Conservation (phyloP, 2,329 filamentous ascomycete genomes). For the Periconia sp. region DNA sequence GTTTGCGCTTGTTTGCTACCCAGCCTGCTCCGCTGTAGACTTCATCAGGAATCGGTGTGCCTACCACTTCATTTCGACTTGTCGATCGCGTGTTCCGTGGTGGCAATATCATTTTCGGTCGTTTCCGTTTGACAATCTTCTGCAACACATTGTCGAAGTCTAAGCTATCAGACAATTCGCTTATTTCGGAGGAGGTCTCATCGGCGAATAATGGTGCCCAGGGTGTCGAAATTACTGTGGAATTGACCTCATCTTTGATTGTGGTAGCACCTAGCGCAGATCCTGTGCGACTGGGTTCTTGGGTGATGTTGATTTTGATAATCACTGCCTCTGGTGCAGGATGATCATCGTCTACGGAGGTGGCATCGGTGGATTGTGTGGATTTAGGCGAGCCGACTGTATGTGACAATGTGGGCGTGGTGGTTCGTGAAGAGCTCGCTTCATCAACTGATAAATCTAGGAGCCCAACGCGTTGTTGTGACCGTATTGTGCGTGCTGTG, state of each 20-base stretch:
- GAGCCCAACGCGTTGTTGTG: constrained; percentile 34
- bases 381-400: constrained; percentile 36
- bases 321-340: constrained; percentile 4
- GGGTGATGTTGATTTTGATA: constrained; percentile 25
- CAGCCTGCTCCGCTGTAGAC: constrained; percentile 20
- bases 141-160: constrained; percentile 43
- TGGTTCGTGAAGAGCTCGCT: constrained; percentile 27
- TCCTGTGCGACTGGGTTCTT: constrained; percentile 20
- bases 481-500: constrained; percentile 28
- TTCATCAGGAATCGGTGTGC: constrained; percentile 30
- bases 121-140: constrained; percentile 40
- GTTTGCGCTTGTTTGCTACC: constrained; percentile 34
- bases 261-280: constrained; percentile 32
- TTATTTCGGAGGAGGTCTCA: constrained; percentile 40
- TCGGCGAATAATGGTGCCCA: constrained; percentile 33
- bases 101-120: constrained; percentile 18
- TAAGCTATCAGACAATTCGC: constrained; percentile 41
- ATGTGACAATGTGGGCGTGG: constrained; percentile 31
- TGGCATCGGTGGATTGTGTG: constrained; percentile 40
- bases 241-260: constrained; percentile 29
- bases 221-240: constrained; percentile 27
- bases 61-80: constrained; percentile 31
- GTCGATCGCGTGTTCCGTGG: constrained; percentile 39
- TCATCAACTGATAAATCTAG: constrained; percentile 33
- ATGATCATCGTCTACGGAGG: constrained; percentile 40